Evolutionary conservation across 768 basidiomycete species (phyloP).

Genomic region (Ramaria rubella): DNA sequence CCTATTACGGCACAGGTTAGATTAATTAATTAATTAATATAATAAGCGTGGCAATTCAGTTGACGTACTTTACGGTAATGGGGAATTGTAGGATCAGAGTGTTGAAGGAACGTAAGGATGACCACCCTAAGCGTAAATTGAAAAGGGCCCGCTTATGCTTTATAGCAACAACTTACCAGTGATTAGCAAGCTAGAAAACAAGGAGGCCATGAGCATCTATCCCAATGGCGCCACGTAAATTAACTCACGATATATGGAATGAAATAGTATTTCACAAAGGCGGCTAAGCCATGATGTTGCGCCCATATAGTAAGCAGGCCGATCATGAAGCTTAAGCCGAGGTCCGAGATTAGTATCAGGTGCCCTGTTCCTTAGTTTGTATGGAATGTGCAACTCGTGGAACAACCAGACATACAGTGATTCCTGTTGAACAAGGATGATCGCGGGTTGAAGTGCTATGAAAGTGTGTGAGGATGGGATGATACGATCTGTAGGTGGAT

Average conservation of each 20-base stretch:
- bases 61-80: constrained; percentile 13
- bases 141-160: background rate
- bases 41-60: background rate
- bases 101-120: constrained; percentile 13
- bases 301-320: constrained; percentile 13
- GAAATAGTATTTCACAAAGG: constrained; percentile 21
- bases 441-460: background rate
- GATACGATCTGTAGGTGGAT: background rate
- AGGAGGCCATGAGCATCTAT: background rate
- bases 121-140: constrained; percentile 5
- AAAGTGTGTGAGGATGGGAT: background rate
- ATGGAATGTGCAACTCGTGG: background rate
- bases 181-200: constrained; percentile 21
- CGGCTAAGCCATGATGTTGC: constrained; percentile 16
- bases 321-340: constrained; percentile 22
- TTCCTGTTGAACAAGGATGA: background rate
- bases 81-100: constrained; percentile 11
- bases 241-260: constrained; percentile 20
- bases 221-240: background rate
- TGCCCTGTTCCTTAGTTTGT: constrained; percentile 13
- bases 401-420: background rate
- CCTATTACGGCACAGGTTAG: background rate
- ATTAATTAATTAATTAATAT: background rate
- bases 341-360: constrained; percentile 22
- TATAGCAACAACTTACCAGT: constrained; percentile 20